Evolutionary conservation across 2,329 filamentous ascomycete species (phyloP).

Genomic region (Pseudogymnoascus sp.): DNA sequence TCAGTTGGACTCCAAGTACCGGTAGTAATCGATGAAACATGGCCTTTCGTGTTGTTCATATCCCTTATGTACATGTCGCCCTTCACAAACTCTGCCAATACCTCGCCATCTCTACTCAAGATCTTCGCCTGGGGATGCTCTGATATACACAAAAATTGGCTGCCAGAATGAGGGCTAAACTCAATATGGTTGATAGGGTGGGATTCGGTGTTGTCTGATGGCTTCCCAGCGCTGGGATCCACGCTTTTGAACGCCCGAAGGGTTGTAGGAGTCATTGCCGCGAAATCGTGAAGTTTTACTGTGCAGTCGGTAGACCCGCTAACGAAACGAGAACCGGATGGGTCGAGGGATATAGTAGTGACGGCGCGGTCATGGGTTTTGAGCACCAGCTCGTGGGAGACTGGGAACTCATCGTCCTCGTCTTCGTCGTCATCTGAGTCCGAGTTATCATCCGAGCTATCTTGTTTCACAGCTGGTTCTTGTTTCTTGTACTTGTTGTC

Average conservation of each 20-base stretch:
- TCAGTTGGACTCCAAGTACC: slow-evolving; percentile 88
- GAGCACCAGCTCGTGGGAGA: slow-evolving; percentile 85
- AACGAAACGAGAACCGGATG: slow-evolving; percentile 73
- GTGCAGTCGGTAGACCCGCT: slow-evolving; percentile 90
- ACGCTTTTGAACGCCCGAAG: slow-evolving; percentile 88
- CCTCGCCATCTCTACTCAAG: slow-evolving; percentile 79
- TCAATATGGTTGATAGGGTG: slow-evolving; percentile 81
- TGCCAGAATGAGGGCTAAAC: slow-evolving; percentile 76
- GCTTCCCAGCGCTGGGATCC: slow-evolving; percentile 74
- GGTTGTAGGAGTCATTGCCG: slow-evolving; percentile 90
- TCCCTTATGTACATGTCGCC: slow-evolving; percentile 97
- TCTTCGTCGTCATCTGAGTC: slow-evolving; percentile 44
- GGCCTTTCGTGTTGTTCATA: slow-evolving; percentile 96
- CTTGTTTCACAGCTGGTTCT: slow-evolving; percentile 30
- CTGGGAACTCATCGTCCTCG: slow-evolving; percentile 80
- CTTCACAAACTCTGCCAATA: slow-evolving; percentile 83
- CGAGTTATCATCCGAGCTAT: slow-evolving; percentile 33
- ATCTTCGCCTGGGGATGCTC: slow-evolving; percentile 87
- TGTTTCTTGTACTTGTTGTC: slow-evolving; percentile 25
- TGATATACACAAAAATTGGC: slow-evolving; percentile 76
- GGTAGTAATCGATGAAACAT: slow-evolving; percentile 83
- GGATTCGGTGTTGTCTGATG: slow-evolving; percentile 64
- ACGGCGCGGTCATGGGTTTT: slow-evolving; percentile 88
- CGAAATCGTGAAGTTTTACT: slow-evolving; percentile 89
- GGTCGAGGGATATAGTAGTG: slow-evolving; percentile 76